Conservation (phyloP, 1,139 yeast species). For the Diutina rugosa region DNA sequence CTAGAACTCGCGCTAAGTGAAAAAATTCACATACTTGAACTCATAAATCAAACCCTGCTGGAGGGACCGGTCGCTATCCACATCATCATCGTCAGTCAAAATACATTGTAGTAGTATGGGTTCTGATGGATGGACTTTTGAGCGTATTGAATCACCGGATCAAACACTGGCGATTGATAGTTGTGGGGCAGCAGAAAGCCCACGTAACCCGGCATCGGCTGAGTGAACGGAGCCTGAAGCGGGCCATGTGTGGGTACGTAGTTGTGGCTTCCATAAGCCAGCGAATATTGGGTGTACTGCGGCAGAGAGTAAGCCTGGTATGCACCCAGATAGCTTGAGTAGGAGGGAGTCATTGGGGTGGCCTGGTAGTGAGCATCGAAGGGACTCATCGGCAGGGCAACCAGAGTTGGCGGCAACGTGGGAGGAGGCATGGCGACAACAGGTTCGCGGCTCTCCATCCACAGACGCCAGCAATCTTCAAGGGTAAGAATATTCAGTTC, state of each 20-base stretch:
- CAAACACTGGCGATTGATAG: constrained; percentile 1
- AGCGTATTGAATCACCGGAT: constrained; percentile 2
- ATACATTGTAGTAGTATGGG: neutral
- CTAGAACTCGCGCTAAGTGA: neutral
- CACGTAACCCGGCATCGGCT: neutral
- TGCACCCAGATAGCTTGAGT: neutral
- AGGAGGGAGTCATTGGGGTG: neutral
- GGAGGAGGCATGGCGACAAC: neutral
- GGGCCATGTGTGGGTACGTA: neutral
- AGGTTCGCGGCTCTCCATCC: constrained; percentile 19
- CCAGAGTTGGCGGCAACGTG: neutral
- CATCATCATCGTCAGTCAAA: neutral
- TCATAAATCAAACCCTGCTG: neutral
- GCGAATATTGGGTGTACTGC: neutral
- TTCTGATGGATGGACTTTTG: neutral
- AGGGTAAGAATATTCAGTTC: constrained; percentile 26
- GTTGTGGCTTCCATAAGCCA: neutral
- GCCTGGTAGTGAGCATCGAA: neutral
- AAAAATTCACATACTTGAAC: neutral
- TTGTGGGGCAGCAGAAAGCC: constrained; percentile 1
- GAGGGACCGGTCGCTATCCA: neutral
- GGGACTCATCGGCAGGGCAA: neutral
- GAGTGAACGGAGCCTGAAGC: neutral
- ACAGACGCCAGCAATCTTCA: constrained; percentile 35
- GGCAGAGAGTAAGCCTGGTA: neutral